Conservation (phyloP, 139 green algal species). For the Dunaliella primolecta region DNA sequence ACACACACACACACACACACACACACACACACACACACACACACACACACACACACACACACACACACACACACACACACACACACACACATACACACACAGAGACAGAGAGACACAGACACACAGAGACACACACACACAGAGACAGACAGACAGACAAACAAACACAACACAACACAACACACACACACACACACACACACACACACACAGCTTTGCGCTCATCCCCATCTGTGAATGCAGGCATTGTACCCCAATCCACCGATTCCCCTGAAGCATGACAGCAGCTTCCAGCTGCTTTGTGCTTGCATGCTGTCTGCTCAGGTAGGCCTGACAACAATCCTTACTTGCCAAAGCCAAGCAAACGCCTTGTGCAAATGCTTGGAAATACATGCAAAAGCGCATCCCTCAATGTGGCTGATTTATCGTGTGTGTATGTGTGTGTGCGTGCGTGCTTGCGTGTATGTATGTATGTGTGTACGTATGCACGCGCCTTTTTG, state of each 20-base stretch:
- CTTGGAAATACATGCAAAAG: not conserved
- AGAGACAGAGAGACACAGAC: not conserved
- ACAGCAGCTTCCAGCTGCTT: conserved; percentile 74
- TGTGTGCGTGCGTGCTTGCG: no score
- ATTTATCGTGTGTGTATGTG: no score
- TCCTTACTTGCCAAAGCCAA: not conserved
- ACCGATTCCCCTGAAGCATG: conserved; percentile 69
- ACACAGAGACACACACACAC: not conserved
- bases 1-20: no score
- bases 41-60: not conserved
- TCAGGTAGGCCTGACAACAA: conserved; percentile 38
- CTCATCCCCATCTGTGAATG: no score
- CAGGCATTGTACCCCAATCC: conserved; percentile 54
- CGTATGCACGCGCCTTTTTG: not conserved
- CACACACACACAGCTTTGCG: conserved; percentile 16
- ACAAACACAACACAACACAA: no score
- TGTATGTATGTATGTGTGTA: not conserved
- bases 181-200: conserved; percentile 16
- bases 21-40: not conserved
- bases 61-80: conserved; percentile 1
- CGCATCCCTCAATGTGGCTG: not conserved
- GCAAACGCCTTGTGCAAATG: not conserved
- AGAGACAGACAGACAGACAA: conserved; percentile 24
- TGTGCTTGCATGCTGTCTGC: conserved; percentile 78
- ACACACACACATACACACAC: conserved; percentile 2